Evolutionary conservation across 176 grass and related monocot genomes (phyloP), one percentile per base, ranked within the genome.

Genomic region (Musa itinerans): DNA sequence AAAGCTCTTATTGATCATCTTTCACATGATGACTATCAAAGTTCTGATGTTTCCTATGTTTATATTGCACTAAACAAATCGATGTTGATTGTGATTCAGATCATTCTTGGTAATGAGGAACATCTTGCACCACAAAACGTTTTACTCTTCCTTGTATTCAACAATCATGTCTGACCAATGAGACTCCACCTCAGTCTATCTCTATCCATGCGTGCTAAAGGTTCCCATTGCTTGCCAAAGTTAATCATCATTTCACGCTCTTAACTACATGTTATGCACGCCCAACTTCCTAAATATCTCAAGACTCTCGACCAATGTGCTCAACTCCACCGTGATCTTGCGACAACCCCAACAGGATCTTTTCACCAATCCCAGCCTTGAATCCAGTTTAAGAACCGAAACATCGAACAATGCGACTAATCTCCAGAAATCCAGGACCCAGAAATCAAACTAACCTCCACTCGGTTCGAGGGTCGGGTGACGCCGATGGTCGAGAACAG

Each of bases 401-500:
- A n/a, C 5, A 49, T 26, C 2, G 25, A 22, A 76, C 10, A 27
- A 50, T 34, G 29, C 4, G 29, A 34, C 29, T 34, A 48, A 62
- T 63, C 21, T 26, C 52, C n/a, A 7, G 6, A 2, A 82, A 27
- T 68, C 34, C 13, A 17, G 19, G 15, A 52, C 5, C 17, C 53
- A 11, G 54, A 22, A 63, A 72, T 2, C 17, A 20, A 21, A 71
- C 71, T 53, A 54, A 83, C 80, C 80, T 77, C 22, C 4, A 71
- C 71, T 27, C 8, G 59, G 53, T 72, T 65, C 43, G 53, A 82
- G 2, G 76, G 68, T 19, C n/a, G 65, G 9, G 80, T 76, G 34
- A 87, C 61, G 1, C 79, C 76, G 11, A 79, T 53, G 50, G 53
- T 76, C 50, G 75, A 83, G 70, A 82, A 72, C 19, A 87, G 71